A percentile compares a stretch with the other conserved stretches of the same genome.
Evolutionary conservation across 2,329 filamentous ascomycete species (phyloP).

Genomic region (Calonectria ilicicola): DNA sequence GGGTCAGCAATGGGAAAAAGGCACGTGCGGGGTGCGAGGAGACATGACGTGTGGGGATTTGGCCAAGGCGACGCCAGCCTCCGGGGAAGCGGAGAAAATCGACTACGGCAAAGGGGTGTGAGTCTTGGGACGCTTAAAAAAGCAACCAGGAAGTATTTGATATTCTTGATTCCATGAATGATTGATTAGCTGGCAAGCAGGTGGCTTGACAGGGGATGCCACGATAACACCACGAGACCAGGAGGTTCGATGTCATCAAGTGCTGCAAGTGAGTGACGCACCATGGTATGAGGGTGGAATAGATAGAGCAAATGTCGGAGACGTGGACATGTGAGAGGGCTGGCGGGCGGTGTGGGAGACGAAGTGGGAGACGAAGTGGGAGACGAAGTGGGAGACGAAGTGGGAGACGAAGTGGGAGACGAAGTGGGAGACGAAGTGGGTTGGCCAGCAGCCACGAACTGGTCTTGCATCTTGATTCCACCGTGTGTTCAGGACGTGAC

Average conservation of each 20-base stretch:
- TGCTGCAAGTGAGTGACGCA: not conserved
- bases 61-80: slow-evolving; percentile 6
- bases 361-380: no score
- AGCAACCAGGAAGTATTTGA: not conserved
- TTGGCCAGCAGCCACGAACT: slow-evolving; percentile 1
- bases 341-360: not conserved
- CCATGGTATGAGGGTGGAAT: not conserved
- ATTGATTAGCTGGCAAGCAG: not conserved
- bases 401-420: no score
- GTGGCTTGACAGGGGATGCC: not conserved
- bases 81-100: slow-evolving; percentile 22
- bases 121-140: not conserved
- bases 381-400: no score
- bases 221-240: not conserved
- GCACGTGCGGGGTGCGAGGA: not conserved
- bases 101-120: slow-evolving; percentile 12
- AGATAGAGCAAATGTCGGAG: slow-evolving; percentile 1
- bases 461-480: not conserved
- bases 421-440: slow-evolving; percentile 5
- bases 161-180: not conserved
- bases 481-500: not conserved
- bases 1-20: slow-evolving; percentile 4
- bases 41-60: slow-evolving; percentile 7
- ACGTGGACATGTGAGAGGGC: not conserved
- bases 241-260: not conserved